Percentiles rank a stretch among this genome's conserved stretches.
Conservation (phyloP, 1,284 basidiomycete species). For the Takashimella koratensis region DNA sequence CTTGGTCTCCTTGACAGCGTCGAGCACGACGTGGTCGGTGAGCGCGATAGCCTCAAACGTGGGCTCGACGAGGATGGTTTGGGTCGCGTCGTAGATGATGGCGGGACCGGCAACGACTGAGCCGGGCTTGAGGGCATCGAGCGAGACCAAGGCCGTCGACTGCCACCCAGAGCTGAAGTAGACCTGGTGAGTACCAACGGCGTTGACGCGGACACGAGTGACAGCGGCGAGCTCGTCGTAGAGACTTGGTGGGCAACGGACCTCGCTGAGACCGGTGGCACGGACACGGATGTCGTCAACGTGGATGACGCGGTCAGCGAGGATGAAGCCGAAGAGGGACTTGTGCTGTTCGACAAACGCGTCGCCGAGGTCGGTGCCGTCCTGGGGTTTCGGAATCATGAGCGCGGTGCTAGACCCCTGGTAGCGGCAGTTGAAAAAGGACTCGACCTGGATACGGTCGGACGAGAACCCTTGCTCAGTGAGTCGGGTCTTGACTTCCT, state of each 20-base stretch:
- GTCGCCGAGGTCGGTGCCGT: conserved; percentile 23
- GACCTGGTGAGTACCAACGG: conserved; percentile 9
- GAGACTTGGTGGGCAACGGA: background rate
- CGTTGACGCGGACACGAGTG: background rate
- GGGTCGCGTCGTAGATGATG: conserved; percentile 40
- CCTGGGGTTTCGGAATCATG: conserved; percentile 17
- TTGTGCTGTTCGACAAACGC: conserved; percentile 73
- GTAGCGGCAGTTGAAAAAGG: conserved; percentile 13
- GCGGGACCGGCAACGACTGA: conserved; percentile 27
- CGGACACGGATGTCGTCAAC: background rate
- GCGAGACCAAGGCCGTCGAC: background rate
- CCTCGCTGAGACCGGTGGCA: background rate
- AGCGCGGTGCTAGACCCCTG: conserved; percentile 43
- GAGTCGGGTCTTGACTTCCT: background rate
- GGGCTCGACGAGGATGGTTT: conserved; percentile 42
- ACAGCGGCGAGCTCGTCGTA: conserved; percentile 2
- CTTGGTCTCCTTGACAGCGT: conserved; percentile 23
- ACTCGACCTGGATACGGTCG: conserved; percentile 17
- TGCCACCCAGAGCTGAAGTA: conserved; percentile 31
- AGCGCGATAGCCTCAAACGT: conserved; percentile 24
- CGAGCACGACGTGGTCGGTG: conserved; percentile 34
- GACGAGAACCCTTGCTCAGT: background rate
- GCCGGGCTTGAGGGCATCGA: background rate
- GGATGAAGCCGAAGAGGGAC: conserved; percentile 80
- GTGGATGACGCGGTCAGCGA: conserved; percentile 62